Percentiles rank a stretch among this genome's conserved stretches.
phyloP scores from a whole-genome alignment of 148 eudicot species.

The Fagopyrum tataricum region DNA sequence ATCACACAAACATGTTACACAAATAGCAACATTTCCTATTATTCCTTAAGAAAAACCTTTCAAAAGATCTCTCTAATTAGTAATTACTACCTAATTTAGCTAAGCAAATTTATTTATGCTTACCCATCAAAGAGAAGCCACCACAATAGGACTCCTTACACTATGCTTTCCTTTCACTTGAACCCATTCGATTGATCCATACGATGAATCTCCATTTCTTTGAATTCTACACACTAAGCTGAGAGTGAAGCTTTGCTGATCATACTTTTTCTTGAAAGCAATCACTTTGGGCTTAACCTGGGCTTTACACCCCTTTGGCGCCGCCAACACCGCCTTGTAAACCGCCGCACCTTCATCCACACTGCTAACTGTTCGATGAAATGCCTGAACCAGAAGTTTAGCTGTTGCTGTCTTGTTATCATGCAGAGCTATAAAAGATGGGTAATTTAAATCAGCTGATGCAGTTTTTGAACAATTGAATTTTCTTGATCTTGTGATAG shows the following conservation, averaged over 20 bases:
- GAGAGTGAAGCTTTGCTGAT: slow-evolving; percentile 25
- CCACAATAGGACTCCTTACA: slow-evolving; percentile 37
- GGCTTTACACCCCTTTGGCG: slow-evolving; percentile 19
- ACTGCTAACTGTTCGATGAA: slow-evolving; percentile 26
- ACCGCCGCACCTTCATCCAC: slow-evolving; percentile 9
- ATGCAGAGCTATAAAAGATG: slow-evolving; percentile 27
- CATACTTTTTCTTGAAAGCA: slow-evolving; percentile 20
- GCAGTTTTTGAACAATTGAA: slow-evolving; percentile 19
- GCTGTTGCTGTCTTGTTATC: slow-evolving; percentile 9
- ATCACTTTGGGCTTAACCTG: slow-evolving; percentile 19
- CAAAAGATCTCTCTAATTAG: background rate
- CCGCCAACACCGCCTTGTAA: slow-evolving; percentile 22
- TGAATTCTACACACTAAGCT: slow-evolving; percentile 19
- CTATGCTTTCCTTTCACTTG: slow-evolving; percentile 24
- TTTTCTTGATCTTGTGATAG: slow-evolving; percentile 19
- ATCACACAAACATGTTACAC: background rate
- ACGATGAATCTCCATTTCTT: background rate
- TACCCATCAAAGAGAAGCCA: slow-evolving; percentile 14
- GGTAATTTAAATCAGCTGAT: slow-evolving; percentile 31
- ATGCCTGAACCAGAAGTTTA: slow-evolving; percentile 11
- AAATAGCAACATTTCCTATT: background rate
- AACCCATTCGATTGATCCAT: slow-evolving; percentile 30
- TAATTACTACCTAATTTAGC: background rate
- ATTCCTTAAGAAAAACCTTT: background rate
- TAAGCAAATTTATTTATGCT: background rate